Percentiles rank a stretch among this genome's conserved stretches.
Conservation (phyloP, 129 eudicot genomes). For the Logfia minima region DNA sequence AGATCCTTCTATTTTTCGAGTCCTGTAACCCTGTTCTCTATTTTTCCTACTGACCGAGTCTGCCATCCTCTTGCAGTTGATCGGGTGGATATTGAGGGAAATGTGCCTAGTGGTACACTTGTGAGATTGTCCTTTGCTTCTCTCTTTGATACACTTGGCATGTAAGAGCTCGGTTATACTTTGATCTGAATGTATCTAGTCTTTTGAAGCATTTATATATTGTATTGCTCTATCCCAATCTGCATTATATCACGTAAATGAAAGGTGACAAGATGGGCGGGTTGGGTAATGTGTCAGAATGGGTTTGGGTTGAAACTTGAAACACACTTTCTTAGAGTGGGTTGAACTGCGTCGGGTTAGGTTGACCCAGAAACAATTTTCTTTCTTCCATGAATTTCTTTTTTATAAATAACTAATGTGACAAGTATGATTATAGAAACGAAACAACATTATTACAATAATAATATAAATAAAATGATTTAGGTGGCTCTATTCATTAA, state of each 20-base stretch:
- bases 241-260: conserved; percentile 7
- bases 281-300: background rate
- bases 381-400: background rate
- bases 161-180: conserved; percentile 51
- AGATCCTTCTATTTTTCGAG: conserved; percentile 31
- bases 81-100: conserved; percentile 72
- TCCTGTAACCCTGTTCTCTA: background rate
- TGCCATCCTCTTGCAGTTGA: conserved; percentile 59
- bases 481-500: background rate
- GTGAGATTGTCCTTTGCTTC: conserved; percentile 91
- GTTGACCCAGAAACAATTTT: background rate
- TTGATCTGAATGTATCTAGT: conserved; percentile 7
- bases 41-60: conserved; percentile 5
- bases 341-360: background rate
- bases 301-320: background rate
- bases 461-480: background rate
- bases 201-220: conserved; percentile 2
- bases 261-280: background rate
- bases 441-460: too few relatives aligned
- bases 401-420: background rate
- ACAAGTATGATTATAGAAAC: background rate
- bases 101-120: conserved; percentile 61
- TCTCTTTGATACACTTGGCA: conserved; percentile 89
- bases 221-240: conserved; percentile 7
- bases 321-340: background rate